These are phyloP conservation scores for Cladosporium sp. DNA, from an alignment of 2,329 filamentous ascomycete species.

Conservation along the genomic window DNA sequence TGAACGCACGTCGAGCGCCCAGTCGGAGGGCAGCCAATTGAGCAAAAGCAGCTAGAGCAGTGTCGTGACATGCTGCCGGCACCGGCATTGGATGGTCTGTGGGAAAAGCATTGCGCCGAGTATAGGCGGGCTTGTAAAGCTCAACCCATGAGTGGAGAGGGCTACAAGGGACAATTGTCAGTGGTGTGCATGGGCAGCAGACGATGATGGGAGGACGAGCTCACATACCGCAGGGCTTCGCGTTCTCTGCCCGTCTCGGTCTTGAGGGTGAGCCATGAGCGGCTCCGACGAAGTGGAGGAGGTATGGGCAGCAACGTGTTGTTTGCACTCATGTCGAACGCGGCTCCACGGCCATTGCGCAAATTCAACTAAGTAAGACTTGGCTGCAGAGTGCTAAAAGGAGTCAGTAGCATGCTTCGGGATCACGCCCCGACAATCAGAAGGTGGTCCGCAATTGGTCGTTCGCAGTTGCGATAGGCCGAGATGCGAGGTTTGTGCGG, in stretches of 20 bases:
- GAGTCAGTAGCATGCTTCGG: neutral
- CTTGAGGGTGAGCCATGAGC: neutral
- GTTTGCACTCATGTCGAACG: neutral
- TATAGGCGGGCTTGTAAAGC: conserved; percentile 8
- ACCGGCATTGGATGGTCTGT: conserved; percentile 9
- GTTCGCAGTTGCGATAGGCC: neutral
- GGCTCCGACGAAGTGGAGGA: neutral
- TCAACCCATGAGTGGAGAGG: conserved; percentile 10
- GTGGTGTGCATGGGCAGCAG: neutral
- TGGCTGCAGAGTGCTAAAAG: neutral
- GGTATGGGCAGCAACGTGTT: neutral
- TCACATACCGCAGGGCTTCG: conserved; percentile 6
- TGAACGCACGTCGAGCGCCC: conserved; percentile 37
- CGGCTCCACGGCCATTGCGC: neutral
- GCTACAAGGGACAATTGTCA: neutral
- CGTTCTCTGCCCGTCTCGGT: conserved; percentile 12
- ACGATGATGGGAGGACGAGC: neutral
- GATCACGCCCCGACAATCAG: neutral
- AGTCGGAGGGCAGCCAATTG: conserved; percentile 42
- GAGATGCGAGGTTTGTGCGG: no score
- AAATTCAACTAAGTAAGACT: neutral
- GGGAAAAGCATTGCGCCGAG: conserved; percentile 15
- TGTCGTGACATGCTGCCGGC: conserved; percentile 31
- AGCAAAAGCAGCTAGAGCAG: conserved; percentile 37
- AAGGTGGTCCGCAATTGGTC: neutral